These are phyloP conservation scores for Blastocystis sp. DNA, from an alignment of 352 stramenopile genomes.

Conservation along the genomic window DNA sequence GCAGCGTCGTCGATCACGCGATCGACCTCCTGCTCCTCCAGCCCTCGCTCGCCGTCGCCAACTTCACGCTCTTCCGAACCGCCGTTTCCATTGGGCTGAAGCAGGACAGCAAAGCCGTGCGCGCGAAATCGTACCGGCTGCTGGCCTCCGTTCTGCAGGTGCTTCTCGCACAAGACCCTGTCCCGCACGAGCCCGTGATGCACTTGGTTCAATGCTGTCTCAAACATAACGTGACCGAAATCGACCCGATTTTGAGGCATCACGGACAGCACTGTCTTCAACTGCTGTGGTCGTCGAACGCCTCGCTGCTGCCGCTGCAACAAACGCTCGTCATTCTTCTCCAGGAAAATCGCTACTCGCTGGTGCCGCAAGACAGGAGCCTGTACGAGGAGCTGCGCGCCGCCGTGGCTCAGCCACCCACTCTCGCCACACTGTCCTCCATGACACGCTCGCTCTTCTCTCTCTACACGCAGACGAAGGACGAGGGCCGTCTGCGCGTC, in stretches of 20 bases:
- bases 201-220: neutral
- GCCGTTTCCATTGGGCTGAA: neutral
- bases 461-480: neutral
- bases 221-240: constrained; percentile 21
- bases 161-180: neutral
- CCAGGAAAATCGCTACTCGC: neutral
- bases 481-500: neutral
- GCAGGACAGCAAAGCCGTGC: neutral
- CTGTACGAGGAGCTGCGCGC: neutral
- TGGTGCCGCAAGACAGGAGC: neutral
- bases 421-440: neutral
- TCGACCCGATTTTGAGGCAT: neutral
- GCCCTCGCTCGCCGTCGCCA: neutral
- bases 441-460: neutral
- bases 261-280: neutral
- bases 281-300: neutral
- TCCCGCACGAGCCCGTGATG: neutral
- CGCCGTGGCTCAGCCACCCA: neutral
- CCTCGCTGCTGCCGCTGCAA: neutral
- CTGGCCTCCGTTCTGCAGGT: neutral
- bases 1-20: neutral
- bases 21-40: constrained; percentile 31
- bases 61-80: neutral
- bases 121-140: neutral
- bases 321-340: neutral